Base-by-base conservation (phyloP, 257 asterid genomes). In the Rubia yunnanensis region DNA sequence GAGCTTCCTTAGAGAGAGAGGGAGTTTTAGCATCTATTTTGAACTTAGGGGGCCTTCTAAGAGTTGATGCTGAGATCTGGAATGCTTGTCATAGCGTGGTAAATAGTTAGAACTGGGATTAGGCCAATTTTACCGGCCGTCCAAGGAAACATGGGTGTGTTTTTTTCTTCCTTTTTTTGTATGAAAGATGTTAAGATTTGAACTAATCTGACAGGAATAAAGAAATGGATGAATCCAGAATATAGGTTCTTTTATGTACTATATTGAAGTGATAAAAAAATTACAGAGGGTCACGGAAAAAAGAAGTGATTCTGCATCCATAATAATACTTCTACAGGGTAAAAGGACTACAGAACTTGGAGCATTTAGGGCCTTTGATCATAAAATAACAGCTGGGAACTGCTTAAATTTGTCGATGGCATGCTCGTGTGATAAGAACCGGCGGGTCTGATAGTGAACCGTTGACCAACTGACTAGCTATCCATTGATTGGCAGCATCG, bases 401-500 rank as follows among this genome's bases (percentile, higher is more conserved):
- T n/a, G 32, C 35, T 46, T 22, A 71, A 5, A 65, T 22, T 63
- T 70, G 59, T 73, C 72, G 72, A 24, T 70, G 80, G 69, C 94
- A 83, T 2, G 91, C 89, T 44, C 55, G 60, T 1, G 75, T 57
- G 71, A 82, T 74, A 30, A 77, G 70, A n/a, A 76, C 9, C 0
- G 83, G 81, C 7, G 95, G 97, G 73, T 90, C 88, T 11, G 92
- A 82, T 0, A 78, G 69, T 5, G 86, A 85, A 61, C 91, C 91
- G 7, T 69, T 78, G n/a, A 76, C 10, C 24, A 86, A 70, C 4
- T 73, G 92, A 28, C 65, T 32, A 0, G 90, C 87, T n/a, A 88
- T 36, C 98, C 96, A 88, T 0, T 28, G 70, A 54, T 86, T 92
- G 2, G 96, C 92, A 49, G 92, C 91, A 36, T 92, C 95, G 3